phyloP scores from a whole-genome alignment of 1,284 basidiomycete genomes.

The Marasmius tenuissimus region DNA sequence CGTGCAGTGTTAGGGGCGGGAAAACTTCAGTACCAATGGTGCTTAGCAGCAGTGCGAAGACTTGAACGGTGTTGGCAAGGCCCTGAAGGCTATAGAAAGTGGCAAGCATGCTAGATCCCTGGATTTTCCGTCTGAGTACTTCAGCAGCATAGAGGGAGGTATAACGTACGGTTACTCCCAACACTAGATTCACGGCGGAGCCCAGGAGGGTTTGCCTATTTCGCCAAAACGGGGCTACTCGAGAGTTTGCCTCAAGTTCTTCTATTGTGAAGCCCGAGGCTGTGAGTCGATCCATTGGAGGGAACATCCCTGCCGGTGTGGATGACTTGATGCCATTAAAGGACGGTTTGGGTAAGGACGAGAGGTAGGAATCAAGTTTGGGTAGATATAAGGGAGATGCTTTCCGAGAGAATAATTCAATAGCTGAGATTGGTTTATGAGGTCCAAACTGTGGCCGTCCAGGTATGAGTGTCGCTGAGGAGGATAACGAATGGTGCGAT shows the following conservation, averaged over 20 bases:
- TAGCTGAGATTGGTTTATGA: constrained; percentile 56
- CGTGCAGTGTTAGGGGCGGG: not conserved
- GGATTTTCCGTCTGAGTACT: not conserved
- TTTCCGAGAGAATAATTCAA: constrained; percentile 51
- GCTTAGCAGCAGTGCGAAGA: constrained; percentile 67
- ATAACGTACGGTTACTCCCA: constrained; percentile 54
- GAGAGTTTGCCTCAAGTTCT: constrained; percentile 58
- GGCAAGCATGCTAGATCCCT: constrained; percentile 69
- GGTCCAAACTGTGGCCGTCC: constrained; percentile 10
- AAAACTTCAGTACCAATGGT: constrained; percentile 49
- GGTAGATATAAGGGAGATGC: constrained; percentile 60
- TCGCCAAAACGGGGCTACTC: constrained; percentile 48
- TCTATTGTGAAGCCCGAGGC: constrained; percentile 49
- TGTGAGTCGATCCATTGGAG: constrained; percentile 57
- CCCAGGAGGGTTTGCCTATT: constrained; percentile 55
- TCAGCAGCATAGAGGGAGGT: too few species aligned
- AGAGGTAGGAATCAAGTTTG: constrained; percentile 56
- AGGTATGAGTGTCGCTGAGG: constrained; percentile 6
- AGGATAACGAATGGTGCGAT: constrained; percentile 2
- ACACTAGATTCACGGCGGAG: constrained; percentile 33
- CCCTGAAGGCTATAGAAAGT: constrained; percentile 71
- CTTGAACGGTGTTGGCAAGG: constrained; percentile 64
- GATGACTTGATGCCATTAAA: constrained; percentile 26
- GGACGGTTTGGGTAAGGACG: constrained; percentile 42
- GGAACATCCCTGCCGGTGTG: constrained; percentile 45